Evolutionary conservation across 2,329 filamentous ascomycete species (phyloP), one percentile per base, ranked within the genome.

Genomic region (Diaporthe vaccinii): DNA sequence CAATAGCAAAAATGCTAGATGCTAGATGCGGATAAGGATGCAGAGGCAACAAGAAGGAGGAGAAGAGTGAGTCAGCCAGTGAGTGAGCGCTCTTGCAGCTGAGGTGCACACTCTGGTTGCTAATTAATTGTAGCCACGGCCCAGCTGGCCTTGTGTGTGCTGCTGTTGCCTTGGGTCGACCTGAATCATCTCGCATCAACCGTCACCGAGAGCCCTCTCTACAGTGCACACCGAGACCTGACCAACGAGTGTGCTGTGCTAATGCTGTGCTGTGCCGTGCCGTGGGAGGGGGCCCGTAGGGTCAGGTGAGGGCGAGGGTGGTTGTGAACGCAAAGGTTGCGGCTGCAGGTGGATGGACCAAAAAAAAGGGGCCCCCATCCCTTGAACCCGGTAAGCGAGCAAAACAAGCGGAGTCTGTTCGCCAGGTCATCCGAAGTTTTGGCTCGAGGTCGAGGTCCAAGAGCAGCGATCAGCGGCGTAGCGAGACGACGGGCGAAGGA

Each of bases 141-240:
- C 36, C 15, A 5, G 41, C 36, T 41, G 36, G 58, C 31, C 31
- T 34, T 46, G 44, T 51, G 28, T 34, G 31, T 53, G 15, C 25
- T 22, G 46, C n/a, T 25, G 46, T 28, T 68, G 65, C 46, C 65
- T 28, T 51, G 46, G 65, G 31, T 69, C n/a, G 46, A 14, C 22
- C 28, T 53, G 34, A 9, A 34, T 14, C n/a, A 17, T 53, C 53
- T 53, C 34, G 46, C 31, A 20, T 17, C 31, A 3, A 55, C 20
- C 44, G 31, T 22, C 25, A 46, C 61, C 61, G 31, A n/a, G 55
- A 31, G 36, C 28, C 34, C 34, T 44, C 65, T n/a, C 49, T 44
- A 41, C 65, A 31, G 57, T 55, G 46, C 70, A 73, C 70, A 73
- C 70, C 70, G 70, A 73, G 70, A 61, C 22, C 58, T 61, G 69